These are phyloP conservation scores for Cyphellophora europaea DNA, from an alignment of 2,329 filamentous ascomycete genomes.

Conservation along the genomic window DNA sequence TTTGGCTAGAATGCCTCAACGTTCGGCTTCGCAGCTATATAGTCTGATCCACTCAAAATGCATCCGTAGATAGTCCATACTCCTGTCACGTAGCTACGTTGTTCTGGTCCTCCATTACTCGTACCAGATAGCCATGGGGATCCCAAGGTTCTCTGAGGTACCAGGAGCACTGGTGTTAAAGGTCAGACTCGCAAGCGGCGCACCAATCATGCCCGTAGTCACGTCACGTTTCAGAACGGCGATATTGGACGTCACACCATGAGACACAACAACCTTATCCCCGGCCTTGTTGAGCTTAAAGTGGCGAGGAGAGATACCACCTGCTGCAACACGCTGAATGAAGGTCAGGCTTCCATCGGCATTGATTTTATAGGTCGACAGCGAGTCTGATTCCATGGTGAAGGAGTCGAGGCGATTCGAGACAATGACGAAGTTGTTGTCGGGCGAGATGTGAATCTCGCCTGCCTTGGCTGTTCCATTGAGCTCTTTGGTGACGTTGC, in stretches of 20 bases:
- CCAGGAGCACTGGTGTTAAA: constrained; percentile 1
- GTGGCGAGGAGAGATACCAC: neutral
- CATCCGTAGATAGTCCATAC: too few species aligned
- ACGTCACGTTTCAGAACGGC: neutral
- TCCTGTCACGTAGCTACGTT: too few species aligned
- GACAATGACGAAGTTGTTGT: constrained; percentile 3
- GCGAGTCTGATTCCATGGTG: constrained; percentile 1
- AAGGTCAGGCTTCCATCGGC: constrained; percentile 1
- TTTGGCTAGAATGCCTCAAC: too few species aligned
- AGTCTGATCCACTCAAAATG: too few species aligned
- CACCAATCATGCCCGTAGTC: neutral
- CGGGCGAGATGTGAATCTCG: neutral
- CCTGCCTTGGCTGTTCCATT: neutral
- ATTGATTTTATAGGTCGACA: neutral
- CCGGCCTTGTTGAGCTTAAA: constrained; percentile 1
- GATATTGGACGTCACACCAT: neutral
- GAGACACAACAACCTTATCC: neutral
- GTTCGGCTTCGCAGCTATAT: too few species aligned
- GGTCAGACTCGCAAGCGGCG: neutral
- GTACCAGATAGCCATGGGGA: constrained; percentile 1
- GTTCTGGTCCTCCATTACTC: too few species aligned
- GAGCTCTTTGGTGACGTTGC: neutral
- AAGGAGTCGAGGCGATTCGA: constrained; percentile 2
- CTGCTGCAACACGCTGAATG: constrained; percentile 1
- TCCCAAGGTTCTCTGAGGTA: neutral